These are phyloP conservation scores for Kwoniella bestiolae DNA, from an alignment of 768 basidiomycete species.

Conservation along the genomic window DNA sequence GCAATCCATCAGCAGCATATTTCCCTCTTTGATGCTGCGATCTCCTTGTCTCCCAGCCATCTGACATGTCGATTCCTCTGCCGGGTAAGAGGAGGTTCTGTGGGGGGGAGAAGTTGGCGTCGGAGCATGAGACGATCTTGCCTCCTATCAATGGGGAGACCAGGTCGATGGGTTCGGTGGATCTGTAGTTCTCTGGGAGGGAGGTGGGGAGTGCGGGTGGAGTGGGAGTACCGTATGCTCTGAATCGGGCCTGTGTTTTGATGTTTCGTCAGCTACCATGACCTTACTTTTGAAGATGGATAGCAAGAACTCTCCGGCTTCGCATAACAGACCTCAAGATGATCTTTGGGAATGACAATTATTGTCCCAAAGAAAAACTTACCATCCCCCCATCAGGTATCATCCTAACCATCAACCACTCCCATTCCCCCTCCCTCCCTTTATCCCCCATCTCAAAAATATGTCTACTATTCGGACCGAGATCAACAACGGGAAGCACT, in stretches of 20 bases:
- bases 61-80: conserved; percentile 85
- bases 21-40: conserved; percentile 70
- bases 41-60: conserved; percentile 97
- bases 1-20: conserved; percentile 53
- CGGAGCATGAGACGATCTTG: conserved; percentile 78
- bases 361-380: conserved; percentile 59
- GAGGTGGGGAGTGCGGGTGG: conserved; percentile 32
- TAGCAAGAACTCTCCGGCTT: no score
- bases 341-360: no score
- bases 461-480: conserved; percentile 86
- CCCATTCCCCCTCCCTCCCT: conserved; percentile 57
- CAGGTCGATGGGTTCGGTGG: conserved; percentile 68
- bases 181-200: conserved; percentile 10
- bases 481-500: conserved; percentile 72
- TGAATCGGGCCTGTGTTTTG: conserved; percentile 80
- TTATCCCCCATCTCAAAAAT: conserved; percentile 70
- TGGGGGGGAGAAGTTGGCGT: conserved; percentile 94
- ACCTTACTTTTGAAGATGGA: no score
- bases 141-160: conserved; percentile 91
- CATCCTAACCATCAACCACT: conserved; percentile 78
- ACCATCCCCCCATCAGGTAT: conserved; percentile 98
- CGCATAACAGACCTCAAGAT: no score
- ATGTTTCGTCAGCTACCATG: no score
- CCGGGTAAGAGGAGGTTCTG: conserved; percentile 90
- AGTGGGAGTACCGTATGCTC: conserved; percentile 72